Base-by-base conservation (phyloP, 2,329 filamentous ascomycete species). In the Trichophaea hybrida region DNA sequence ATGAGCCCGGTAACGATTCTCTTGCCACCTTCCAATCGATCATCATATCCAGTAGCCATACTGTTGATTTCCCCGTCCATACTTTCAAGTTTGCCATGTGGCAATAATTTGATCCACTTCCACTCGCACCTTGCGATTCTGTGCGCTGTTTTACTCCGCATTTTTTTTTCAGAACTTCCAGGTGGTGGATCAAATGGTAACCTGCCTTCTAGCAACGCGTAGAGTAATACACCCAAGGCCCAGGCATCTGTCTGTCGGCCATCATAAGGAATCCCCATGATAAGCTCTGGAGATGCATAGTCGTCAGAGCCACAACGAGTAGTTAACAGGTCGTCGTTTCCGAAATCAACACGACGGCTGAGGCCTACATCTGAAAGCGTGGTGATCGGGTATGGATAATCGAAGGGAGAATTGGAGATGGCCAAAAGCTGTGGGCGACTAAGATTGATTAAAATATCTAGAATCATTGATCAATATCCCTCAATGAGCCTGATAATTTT, bases 271-370 rank as follows among this genome's bases (percentile, higher is more conserved):
- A 95, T 88, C 31, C 91, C 91, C 77, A 98, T 88, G 57, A 98
- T 84, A 50, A 98, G 89, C 71, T 98, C 93, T 0, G 93, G 93
- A 0, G 93, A 91, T 1, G 91, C 91, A 70, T 98, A 98, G 73
- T 98, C 93, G 73, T 97, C 93, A 44, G 87, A 94, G 35, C 93
- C 93, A 71, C 93, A 98, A 7, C 93, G 82, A 1, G 91, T 97
- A 62, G 87, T 87, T n/a, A 98, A 79, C 62, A 91, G 84, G 56
- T 88, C 88, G 63, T 88, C 84, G 8, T 44, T 61, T 32, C 54
- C 57, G 40, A 68, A 68, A 13, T 88, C 81, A 43, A 97, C 87
- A 38, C 86, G 84, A 58, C 91, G 81, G 2, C 89, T 94, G 10
- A 98, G 81, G 12, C 93, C 93, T 10, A 98, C 78, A 71, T 98